These are phyloP conservation scores for Colletotrichum liriopes DNA, from an alignment of 2,329 filamentous ascomycete species.

Conservation along the genomic window DNA sequence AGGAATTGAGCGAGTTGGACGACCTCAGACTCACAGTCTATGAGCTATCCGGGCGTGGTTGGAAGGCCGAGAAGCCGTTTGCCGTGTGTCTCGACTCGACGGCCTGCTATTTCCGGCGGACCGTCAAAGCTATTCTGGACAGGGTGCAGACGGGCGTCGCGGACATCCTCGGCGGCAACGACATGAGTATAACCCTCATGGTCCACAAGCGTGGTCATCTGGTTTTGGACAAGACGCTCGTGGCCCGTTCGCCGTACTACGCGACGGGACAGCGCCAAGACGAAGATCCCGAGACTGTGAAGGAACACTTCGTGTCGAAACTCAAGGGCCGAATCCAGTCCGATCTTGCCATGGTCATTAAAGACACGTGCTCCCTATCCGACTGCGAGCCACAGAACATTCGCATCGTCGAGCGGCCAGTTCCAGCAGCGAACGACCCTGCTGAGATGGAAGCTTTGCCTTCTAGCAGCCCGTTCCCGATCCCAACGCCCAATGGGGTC, in stretches of 20 bases:
- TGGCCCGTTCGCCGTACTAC: slow-evolving; percentile 49
- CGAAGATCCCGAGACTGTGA: slow-evolving; percentile 54
- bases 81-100: slow-evolving; percentile 60
- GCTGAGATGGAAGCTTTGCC: slow-evolving; percentile 38
- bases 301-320: slow-evolving; percentile 55
- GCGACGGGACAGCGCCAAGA: slow-evolving; percentile 46
- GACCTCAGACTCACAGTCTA: slow-evolving; percentile 66
- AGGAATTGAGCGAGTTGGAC: slow-evolving; percentile 57
- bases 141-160: slow-evolving; percentile 66
- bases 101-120: slow-evolving; percentile 60
- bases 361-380: slow-evolving; percentile 65
- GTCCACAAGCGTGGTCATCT: slow-evolving; percentile 69
- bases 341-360: slow-evolving; percentile 66
- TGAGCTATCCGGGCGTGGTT: slow-evolving; percentile 62
- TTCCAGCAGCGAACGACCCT: slow-evolving; percentile 39
- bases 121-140: slow-evolving; percentile 65
- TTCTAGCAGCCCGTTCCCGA: slow-evolving; percentile 32
- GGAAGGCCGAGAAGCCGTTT: slow-evolving; percentile 63
- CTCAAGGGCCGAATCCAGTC: slow-evolving; percentile 62
- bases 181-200: slow-evolving; percentile 63
- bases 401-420: slow-evolving; percentile 38
- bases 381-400: slow-evolving; percentile 47
- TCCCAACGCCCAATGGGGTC: slow-evolving; percentile 26
- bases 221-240: slow-evolving; percentile 65
- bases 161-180: slow-evolving; percentile 63